phyloP scores from a whole-genome alignment of 208 protist species.

The Tritrichomonas foetus region DNA sequence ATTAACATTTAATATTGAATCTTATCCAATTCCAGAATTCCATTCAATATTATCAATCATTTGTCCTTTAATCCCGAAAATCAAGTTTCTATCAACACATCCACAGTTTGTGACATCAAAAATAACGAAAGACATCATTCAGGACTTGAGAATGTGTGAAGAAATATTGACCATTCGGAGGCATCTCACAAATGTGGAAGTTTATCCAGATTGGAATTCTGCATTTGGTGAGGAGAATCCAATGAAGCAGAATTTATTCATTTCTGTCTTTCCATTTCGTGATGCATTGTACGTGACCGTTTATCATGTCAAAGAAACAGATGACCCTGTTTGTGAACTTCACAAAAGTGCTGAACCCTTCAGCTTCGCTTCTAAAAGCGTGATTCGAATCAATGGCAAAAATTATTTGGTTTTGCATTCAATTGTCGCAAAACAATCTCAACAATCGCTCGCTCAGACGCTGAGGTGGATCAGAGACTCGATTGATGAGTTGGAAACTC shows the following conservation, averaged over 20 bases:
- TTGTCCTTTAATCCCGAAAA: neutral
- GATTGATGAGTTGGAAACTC: constrained; percentile 20
- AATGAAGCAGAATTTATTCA: neutral
- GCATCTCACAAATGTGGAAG: neutral
- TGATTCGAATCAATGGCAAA: neutral
- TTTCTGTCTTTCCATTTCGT: constrained; percentile 29
- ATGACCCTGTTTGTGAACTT: neutral
- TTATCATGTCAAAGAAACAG: neutral
- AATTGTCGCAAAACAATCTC: neutral
- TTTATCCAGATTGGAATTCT: neutral
- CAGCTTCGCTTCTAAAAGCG: neutral
- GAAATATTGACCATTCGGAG: neutral
- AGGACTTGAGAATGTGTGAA: neutral
- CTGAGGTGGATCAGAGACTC: neutral
- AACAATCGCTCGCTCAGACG: neutral
- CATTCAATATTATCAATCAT: constrained; percentile 23
- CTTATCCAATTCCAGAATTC: neutral
- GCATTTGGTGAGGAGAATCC: neutral
- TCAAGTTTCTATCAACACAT: neutral
- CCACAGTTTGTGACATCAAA: neutral
- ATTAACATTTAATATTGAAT: neutral
- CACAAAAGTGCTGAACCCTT: neutral
- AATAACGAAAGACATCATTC: neutral
- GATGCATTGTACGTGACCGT: neutral
- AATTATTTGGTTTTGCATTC: constrained; percentile 18